A percentile compares a stretch with the other conserved stretches of the same genome.
Conservation (phyloP, 2,329 filamentous ascomycete species). For the Xylariales sp. region DNA sequence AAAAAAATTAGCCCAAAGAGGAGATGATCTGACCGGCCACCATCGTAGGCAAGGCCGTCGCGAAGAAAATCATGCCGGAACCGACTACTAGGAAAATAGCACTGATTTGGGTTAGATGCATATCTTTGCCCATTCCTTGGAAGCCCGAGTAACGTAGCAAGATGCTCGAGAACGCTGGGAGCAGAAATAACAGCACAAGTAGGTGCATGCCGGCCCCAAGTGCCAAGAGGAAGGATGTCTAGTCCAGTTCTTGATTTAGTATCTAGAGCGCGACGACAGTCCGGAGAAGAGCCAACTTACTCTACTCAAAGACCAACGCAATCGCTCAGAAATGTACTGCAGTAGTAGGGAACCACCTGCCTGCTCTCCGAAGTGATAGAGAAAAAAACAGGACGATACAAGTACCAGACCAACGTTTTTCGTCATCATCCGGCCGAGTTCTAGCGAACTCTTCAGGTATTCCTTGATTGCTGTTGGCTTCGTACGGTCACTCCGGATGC, state of each 20-base stretch:
- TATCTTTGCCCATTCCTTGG: not conserved
- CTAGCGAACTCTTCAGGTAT: not conserved
- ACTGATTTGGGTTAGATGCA: not conserved
- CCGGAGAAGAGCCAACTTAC: not conserved
- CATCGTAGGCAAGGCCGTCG: not conserved
- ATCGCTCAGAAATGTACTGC: not conserved
- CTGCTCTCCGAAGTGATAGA: not conserved
- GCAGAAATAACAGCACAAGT: not conserved
- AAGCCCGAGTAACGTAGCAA: not conserved
- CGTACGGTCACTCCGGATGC: not conserved
- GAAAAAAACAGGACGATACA: not conserved
- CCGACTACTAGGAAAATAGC: not conserved
- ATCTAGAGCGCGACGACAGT: not conserved
- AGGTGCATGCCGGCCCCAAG: not conserved
- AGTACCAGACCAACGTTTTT: not conserved
- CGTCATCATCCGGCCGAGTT: not conserved
- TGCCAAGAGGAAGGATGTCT: not conserved
- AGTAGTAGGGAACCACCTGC: not conserved
- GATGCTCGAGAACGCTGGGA: not conserved
- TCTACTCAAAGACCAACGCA: not conserved
- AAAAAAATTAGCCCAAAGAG: not conserved
- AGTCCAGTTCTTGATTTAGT: not conserved
- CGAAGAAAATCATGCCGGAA: not conserved
- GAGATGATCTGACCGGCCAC: not conserved
- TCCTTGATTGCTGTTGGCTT: not conserved